Evolutionary conservation across 257 asterid species (phyloP), one percentile per base, ranked within the genome.

Genomic region (Schizonepeta tenuifolia): DNA sequence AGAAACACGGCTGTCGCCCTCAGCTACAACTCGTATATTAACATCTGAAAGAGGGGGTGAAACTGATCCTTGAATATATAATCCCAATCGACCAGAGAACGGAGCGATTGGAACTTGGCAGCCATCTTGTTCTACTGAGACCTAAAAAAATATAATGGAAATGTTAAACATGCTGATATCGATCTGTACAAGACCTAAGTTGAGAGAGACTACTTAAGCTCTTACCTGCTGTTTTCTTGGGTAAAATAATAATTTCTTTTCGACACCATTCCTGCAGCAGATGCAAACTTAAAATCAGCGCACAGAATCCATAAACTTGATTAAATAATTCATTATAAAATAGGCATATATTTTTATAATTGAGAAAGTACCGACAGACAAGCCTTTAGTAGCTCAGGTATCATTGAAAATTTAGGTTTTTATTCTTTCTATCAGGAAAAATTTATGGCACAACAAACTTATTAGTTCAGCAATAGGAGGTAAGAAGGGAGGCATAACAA

Each of bases 1-100:
- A 80, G 96, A 83, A 76, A 72, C 78, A 7, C n/a, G 83, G 78
- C 98, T 89, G 40, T 84, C 91, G 70, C 87, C 81, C 72, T 77
- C 86, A 33, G 97, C 95, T 79, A 83, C 79, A 61, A 89, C 89
- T 82, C 83, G 78, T 81, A 94, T 84, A 54, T 78, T 75, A 76
- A 94, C 96, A 75, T 80, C 84, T 78, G 92, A 79, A 80, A 91
- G 96, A 24, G 97, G 88, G 75, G 98, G 98, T 59, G 91, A 83
- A 74, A 91, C 96, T 56, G 97, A 89, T 83, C 98, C 98, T 88
- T 89, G 89, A 60, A 94, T 85, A 61, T 94, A 91, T 72, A 89
- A 81, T 67, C 98, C 98, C 73, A 76, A 70, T 65, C 95, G 91
- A 70, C 96, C 96, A 80, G 87, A 76, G 80, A 91, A 94, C 6